Evolutionary conservation across 2,329 filamentous ascomycete species (phyloP).

Genomic region (Stagonosporopsis cucurbitacearum): DNA sequence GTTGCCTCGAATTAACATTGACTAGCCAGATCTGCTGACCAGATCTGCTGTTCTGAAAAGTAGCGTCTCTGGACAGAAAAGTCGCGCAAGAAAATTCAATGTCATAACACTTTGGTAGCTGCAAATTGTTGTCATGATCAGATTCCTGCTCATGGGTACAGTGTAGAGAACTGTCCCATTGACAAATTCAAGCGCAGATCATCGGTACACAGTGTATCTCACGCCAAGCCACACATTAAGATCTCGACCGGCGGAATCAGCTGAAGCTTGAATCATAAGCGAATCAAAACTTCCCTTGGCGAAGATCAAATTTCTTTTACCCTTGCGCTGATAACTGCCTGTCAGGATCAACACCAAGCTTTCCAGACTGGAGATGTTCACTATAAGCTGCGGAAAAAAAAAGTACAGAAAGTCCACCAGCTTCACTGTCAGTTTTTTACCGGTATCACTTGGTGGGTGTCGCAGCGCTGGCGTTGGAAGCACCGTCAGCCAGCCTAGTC

Average conservation of each 20-base stretch:
- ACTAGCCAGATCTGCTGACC: too few relatives aligned
- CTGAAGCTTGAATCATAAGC: constrained; percentile 16
- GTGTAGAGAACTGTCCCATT: too few relatives aligned
- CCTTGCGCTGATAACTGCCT: constrained; percentile 5
- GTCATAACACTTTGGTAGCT: too few relatives aligned
- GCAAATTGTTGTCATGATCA: too few relatives aligned
- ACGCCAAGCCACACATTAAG: constrained; percentile 20
- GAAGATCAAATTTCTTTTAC: constrained; percentile 8
- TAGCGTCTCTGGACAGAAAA: too few relatives aligned
- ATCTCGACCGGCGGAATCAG: constrained; percentile 15
- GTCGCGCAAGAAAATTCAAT: too few relatives aligned
- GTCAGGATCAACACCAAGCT: not conserved
- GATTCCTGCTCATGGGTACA: too few relatives aligned
- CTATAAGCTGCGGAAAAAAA: not conserved
- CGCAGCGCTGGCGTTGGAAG: not conserved
- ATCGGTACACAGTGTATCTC: too few relatives aligned
- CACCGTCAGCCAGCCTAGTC: not conserved
- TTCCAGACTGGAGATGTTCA: not conserved
- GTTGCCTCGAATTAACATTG: too few relatives aligned
- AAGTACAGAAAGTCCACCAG: not conserved
- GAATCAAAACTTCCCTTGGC: constrained; percentile 7
- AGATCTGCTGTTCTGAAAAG: too few relatives aligned
- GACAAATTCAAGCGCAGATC: too few relatives aligned
- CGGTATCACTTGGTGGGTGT: not conserved
- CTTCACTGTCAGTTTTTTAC: not conserved